These are phyloP conservation scores for Whalleya microplaca DNA, from an alignment of 2,329 filamentous ascomycete species.

Conservation along the genomic window DNA sequence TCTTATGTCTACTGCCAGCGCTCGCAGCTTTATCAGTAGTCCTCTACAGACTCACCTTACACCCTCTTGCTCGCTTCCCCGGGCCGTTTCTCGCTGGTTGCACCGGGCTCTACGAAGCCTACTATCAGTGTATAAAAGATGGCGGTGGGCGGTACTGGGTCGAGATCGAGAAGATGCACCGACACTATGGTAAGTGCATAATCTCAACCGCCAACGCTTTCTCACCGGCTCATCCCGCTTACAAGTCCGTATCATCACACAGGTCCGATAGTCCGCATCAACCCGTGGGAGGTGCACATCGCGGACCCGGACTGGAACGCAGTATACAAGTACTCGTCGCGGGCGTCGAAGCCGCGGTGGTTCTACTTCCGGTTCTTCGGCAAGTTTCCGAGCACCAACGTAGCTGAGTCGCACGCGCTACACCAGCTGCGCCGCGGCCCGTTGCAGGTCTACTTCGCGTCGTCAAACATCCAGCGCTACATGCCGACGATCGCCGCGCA, in stretches of 20 bases:
- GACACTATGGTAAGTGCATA: constrained; percentile 20
- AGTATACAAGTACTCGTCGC: constrained; percentile 30
- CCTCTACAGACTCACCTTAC: constrained; percentile 23
- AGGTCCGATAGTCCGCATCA: constrained; percentile 30
- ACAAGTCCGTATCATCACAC: neutral
- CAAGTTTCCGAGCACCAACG: constrained; percentile 31
- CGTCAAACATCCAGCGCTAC: constrained; percentile 30
- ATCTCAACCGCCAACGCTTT: neutral
- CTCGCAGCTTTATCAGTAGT: constrained; percentile 11
- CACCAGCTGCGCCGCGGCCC: constrained; percentile 30
- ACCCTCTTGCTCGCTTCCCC: constrained; percentile 27
- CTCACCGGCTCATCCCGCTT: no score
- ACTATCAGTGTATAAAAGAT: constrained; percentile 30
- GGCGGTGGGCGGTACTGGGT: constrained; percentile 31
- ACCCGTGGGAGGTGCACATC: constrained; percentile 27
- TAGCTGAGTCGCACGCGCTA: constrained; percentile 29
- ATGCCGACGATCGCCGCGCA: constrained; percentile 27
- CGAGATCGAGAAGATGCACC: constrained; percentile 30
- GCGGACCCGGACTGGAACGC: constrained; percentile 27
- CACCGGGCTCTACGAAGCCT: constrained; percentile 30
- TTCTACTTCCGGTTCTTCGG: constrained; percentile 33
- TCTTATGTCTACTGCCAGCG: neutral
- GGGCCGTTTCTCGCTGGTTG: constrained; percentile 26
- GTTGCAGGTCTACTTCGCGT: constrained; percentile 29
- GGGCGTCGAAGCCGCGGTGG: constrained; percentile 30